Percentiles rank a stretch among this genome's conserved stretches.
These are phyloP conservation scores for Aplosporella prunicola DNA, from an alignment of 2,329 filamentous ascomycete genomes.

Conservation along the genomic window DNA sequence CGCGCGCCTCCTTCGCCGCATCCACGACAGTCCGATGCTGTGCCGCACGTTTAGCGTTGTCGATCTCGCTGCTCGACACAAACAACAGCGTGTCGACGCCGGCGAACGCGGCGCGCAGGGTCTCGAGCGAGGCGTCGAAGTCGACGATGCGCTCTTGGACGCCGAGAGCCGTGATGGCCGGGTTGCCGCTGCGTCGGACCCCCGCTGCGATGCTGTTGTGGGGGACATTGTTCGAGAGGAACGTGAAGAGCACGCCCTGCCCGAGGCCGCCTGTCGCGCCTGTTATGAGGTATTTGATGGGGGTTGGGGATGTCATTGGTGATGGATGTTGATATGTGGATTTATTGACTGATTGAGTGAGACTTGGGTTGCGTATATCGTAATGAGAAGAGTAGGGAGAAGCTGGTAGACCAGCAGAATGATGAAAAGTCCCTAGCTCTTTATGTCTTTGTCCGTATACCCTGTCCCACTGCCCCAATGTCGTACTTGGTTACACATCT, in stretches of 20 bases:
- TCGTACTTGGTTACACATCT: no score
- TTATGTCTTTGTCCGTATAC: no score
- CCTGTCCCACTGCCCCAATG: no score
- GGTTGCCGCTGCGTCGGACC: constrained; percentile 39
- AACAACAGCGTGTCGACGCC: constrained; percentile 46
- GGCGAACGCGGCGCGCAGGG: constrained; percentile 38
- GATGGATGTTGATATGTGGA: no score
- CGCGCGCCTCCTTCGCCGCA: constrained; percentile 42
- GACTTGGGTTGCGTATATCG: no score
- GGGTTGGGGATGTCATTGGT: no score
- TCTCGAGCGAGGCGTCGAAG: constrained; percentile 38
- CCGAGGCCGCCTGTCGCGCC: constrained; percentile 41
- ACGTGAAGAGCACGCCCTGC: constrained; percentile 34
- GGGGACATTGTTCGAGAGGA: constrained; percentile 33
- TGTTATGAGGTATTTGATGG: constrained; percentile 16
- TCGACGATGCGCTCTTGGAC: constrained; percentile 43
- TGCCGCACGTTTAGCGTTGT: constrained; percentile 31
- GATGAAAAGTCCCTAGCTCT: no score
- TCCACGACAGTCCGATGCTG: constrained; percentile 42
- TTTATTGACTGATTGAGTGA: no score
- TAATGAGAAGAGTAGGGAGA: no score
- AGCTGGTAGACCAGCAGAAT: no score
- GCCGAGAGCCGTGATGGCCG: constrained; percentile 35
- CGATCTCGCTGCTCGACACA: constrained; percentile 45
- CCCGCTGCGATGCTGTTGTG: constrained; percentile 34